Evolutionary conservation across 495 filamentous ascomycete genomes (phyloP).

Genomic region (Podospora didyma): DNA sequence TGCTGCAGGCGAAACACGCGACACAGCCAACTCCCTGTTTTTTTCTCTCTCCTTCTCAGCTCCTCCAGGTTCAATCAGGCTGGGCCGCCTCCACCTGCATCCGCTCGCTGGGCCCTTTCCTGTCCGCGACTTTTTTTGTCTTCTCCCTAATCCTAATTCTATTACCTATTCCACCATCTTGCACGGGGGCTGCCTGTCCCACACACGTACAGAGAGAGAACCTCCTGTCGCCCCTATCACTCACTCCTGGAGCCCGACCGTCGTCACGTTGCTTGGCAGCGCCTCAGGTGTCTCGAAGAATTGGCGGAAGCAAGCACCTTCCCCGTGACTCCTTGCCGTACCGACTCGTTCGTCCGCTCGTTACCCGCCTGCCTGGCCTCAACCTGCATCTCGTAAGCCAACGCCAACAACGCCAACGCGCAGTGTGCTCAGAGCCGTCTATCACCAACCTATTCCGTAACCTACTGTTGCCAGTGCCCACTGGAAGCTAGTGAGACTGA

Average conservation of each 20-base stretch:
- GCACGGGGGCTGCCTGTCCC: conserved; percentile 4
- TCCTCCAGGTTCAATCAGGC: neutral
- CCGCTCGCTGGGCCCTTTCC: neutral
- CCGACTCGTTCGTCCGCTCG: conserved; percentile 7
- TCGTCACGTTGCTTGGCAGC: neutral
- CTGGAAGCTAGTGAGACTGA: neutral
- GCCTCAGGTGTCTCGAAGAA: neutral
- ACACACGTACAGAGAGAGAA: neutral
- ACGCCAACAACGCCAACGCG: neutral
- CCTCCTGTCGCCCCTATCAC: neutral
- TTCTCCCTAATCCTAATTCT: conserved; percentile 15
- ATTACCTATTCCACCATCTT: conserved; percentile 5
- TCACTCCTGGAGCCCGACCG: too few relatives aligned
- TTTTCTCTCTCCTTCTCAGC: neutral
- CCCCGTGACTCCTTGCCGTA: neutral
- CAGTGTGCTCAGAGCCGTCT: neutral
- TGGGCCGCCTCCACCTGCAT: conserved; percentile 9
- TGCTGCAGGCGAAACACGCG: conserved; percentile 17
- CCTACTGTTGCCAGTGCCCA: conserved; percentile 2
- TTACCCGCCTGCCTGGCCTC: neutral
- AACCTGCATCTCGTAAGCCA: neutral
- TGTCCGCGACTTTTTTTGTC: conserved; percentile 3
- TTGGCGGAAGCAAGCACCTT: neutral
- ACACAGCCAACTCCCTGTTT: conserved; percentile 5
- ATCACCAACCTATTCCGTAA: neutral